Evolutionary conservation across 2,329 filamentous ascomycete genomes (phyloP).

Genomic region (Aspergillus sp.): DNA sequence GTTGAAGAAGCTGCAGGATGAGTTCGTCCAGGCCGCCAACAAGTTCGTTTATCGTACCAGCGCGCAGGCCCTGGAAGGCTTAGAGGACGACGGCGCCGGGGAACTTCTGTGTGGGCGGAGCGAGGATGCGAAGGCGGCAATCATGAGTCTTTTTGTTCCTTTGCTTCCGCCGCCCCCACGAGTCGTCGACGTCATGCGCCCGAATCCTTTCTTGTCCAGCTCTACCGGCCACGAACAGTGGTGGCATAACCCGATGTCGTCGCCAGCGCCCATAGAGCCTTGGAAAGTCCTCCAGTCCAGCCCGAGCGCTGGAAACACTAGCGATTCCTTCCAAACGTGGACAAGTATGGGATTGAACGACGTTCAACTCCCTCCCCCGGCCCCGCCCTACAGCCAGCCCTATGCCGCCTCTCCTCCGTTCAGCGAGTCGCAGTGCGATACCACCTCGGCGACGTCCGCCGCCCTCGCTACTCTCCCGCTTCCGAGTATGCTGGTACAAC

Average conservation of each 20-base stretch:
- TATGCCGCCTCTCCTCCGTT: constrained; percentile 61
- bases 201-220: constrained; percentile 75
- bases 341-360: constrained; percentile 65
- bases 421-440: constrained; percentile 59
- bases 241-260: constrained; percentile 67
- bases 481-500: constrained; percentile 75
- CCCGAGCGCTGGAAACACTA: constrained; percentile 62
- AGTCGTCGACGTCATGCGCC: constrained; percentile 80
- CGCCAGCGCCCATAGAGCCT: constrained; percentile 64
- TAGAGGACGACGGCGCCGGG: constrained; percentile 92
- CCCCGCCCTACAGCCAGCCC: constrained; percentile 70
- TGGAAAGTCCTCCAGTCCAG: constrained; percentile 91
- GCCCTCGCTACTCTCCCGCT: constrained; percentile 69
- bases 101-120: constrained; percentile 86
- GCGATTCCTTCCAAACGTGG: constrained; percentile 70
- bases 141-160: constrained; percentile 75
- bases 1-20: constrained; percentile 93
- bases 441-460: constrained; percentile 63
- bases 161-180: constrained; percentile 79
- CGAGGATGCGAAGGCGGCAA: constrained; percentile 82
- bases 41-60: constrained; percentile 90
- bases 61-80: constrained; percentile 79
- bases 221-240: constrained; percentile 63
- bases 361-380: constrained; percentile 64
- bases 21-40: constrained; percentile 94